Conservation (phyloP, 1,284 basidiomycete species). For the Crocinoboletus sp. region DNA sequence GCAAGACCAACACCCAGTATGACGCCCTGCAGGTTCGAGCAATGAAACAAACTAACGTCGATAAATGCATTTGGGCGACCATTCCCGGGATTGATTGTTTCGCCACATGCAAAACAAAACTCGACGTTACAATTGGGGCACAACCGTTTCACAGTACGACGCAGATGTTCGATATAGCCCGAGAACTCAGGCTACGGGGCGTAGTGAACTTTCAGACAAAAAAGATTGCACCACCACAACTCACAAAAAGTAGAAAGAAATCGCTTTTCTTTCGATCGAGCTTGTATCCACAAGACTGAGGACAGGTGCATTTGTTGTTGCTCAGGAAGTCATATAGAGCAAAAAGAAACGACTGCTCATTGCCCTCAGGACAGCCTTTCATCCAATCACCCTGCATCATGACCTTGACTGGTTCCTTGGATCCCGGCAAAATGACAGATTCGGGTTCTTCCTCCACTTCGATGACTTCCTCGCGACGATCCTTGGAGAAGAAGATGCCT, state of each 20-base stretch:
- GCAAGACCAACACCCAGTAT: constrained; percentile 82
- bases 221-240: constrained; percentile 28
- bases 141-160: constrained; percentile 48
- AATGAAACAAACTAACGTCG: constrained; percentile 74
- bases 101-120: constrained; percentile 85
- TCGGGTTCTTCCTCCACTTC: constrained; percentile 81
- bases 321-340: constrained; percentile 73
- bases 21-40: constrained; percentile 81
- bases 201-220: constrained; percentile 5
- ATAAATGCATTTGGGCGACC: constrained; percentile 38
- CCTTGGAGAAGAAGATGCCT: constrained; percentile 92
- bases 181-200: constrained; percentile 60
- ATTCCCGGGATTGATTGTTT: constrained; percentile 47
- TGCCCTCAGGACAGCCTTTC: constrained; percentile 92
- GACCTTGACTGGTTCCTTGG: constrained; percentile 50
- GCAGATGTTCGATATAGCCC: constrained; percentile 63
- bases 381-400: constrained; percentile 93
- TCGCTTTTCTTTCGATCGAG: constrained; percentile 62
- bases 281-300: constrained; percentile 63
- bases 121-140: constrained; percentile 64
- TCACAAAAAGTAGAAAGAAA: constrained; percentile 79
- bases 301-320: constrained; percentile 61
- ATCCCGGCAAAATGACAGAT: constrained; percentile 41
- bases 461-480: constrained; percentile 79
- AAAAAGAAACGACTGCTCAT: constrained; percentile 86